These are phyloP conservation scores for Eucalyptus coolabah DNA, from an alignment of 345 rosid species.

Conservation along the genomic window DNA sequence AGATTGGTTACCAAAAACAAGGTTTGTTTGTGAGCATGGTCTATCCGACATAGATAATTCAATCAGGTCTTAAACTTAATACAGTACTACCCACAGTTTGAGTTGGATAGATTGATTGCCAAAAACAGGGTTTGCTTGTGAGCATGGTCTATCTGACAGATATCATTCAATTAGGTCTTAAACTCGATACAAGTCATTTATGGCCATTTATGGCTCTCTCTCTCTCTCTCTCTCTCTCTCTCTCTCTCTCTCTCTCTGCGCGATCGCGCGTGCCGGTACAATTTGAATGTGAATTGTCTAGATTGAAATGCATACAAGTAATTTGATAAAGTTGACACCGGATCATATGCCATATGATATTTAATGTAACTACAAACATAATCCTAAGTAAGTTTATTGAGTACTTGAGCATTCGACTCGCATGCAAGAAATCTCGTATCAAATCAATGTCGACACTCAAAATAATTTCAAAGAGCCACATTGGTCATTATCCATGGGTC, in stretches of 20 bases:
- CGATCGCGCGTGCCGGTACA: rapidly evolving
- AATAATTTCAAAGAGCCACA: neutral
- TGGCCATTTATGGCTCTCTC: too few relatives aligned
- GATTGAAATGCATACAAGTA: neutral
- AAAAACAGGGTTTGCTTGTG: neutral
- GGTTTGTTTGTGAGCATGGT: too few relatives aligned
- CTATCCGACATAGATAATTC: too few relatives aligned
- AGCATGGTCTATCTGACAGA: too few relatives aligned
- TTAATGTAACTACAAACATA: neutral
- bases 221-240: too few relatives aligned
- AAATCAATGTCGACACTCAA: neutral
- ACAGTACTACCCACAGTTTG: rapidly evolving
- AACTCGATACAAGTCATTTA: too few relatives aligned
- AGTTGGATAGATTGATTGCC: neutral
- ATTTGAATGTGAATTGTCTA: neutral
- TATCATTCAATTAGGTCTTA: too few relatives aligned
- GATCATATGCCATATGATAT: neutral
- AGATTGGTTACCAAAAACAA: too few relatives aligned
- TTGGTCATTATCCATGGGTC: neutral
- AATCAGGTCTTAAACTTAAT: too few relatives aligned
- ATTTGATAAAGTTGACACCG: neutral
- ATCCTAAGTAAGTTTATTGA: neutral
- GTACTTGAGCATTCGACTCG: neutral
- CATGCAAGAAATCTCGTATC: neutral
- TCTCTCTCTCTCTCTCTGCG: too few relatives aligned